These are phyloP conservation scores for Sporothrix variecibatus DNA, from an alignment of 2,329 filamentous ascomycete species.

Conservation along the genomic window DNA sequence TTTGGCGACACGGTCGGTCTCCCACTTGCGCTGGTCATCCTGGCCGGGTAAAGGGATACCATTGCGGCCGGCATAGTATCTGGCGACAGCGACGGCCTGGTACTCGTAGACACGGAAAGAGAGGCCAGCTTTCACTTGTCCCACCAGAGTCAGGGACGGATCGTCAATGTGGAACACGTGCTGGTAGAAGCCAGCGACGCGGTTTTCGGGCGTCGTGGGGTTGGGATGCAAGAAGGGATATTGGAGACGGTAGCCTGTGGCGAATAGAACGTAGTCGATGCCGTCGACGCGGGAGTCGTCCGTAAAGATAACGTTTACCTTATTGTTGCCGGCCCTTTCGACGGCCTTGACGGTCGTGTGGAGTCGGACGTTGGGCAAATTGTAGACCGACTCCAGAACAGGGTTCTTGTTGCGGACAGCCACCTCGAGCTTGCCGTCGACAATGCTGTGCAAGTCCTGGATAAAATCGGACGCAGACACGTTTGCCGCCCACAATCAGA, in stretches of 20 bases:
- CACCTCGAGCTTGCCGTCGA: slow-evolving; percentile 43
- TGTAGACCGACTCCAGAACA: slow-evolving; percentile 58
- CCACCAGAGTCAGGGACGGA: slow-evolving; percentile 40
- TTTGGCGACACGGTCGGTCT: slow-evolving; percentile 27
- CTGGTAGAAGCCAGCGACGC: slow-evolving; percentile 41
- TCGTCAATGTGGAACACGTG: slow-evolving; percentile 42
- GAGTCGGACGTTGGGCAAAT: slow-evolving; percentile 51
- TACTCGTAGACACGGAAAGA: slow-evolving; percentile 43
- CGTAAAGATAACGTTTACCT: slow-evolving; percentile 50
- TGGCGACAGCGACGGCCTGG: slow-evolving; percentile 42
- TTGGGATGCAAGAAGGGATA: slow-evolving; percentile 52
- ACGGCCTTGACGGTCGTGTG: slow-evolving; percentile 44
- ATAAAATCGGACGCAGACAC: slow-evolving; percentile 61
- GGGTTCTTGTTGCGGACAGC: slow-evolving; percentile 50
- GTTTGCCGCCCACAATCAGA: slow-evolving; percentile 58
- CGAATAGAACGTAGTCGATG: slow-evolving; percentile 61
- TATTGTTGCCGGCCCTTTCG: slow-evolving; percentile 40
- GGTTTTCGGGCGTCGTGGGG: slow-evolving; percentile 27
- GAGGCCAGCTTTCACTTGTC: slow-evolving; percentile 42
- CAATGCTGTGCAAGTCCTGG: slow-evolving; percentile 50
- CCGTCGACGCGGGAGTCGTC: slow-evolving; percentile 51
- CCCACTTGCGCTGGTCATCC: slow-evolving; percentile 40
- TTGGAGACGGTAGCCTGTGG: slow-evolving; percentile 61
- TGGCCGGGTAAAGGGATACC: slow-evolving; percentile 33
- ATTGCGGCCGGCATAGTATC: slow-evolving; percentile 39